phyloP scores from a whole-genome alignment of 176 grass and related monocot genomes.

The Aegilops tauschii region DNA sequence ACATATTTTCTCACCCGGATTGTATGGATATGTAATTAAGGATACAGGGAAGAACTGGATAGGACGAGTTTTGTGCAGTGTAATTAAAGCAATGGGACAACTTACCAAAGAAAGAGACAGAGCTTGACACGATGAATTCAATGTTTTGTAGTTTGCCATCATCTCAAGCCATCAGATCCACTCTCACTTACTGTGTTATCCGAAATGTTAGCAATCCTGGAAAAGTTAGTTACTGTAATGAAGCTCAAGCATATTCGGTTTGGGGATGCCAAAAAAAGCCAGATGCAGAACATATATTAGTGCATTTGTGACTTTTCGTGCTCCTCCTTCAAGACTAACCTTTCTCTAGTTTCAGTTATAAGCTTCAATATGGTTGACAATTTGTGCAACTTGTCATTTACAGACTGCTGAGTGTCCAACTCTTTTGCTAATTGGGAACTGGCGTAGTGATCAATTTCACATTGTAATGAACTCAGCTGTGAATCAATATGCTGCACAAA shows the following conservation, averaged over 20 bases:
- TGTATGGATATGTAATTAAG: conserved; percentile 12
- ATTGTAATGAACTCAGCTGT: conserved; percentile 55
- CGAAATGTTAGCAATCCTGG: conserved; percentile 66
- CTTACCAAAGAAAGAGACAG: conserved; percentile 5
- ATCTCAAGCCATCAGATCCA: conserved; percentile 35
- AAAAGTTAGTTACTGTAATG: conserved; percentile 24
- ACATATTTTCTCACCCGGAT: background rate
- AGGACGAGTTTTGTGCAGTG: background rate
- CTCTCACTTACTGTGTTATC: conserved; percentile 29
- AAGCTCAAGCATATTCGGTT: conserved; percentile 13
- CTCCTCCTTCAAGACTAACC: conserved; percentile 40
- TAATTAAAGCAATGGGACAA: conserved; percentile 16
- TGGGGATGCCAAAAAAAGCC: background rate
- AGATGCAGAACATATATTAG: background rate
- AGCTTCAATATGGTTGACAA: conserved; percentile 65
- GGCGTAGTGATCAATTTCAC: conserved; percentile 63
- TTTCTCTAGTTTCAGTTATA: conserved; percentile 75
- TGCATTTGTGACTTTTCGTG: background rate
- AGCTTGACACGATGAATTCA: background rate
- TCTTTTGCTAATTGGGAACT: conserved; percentile 32
- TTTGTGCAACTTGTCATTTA: conserved; percentile 35
- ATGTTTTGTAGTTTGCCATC: conserved; percentile 15
- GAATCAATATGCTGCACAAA: conserved; percentile 65
- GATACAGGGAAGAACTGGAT: background rate
- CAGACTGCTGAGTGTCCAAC: conserved; percentile 28